These are phyloP conservation scores for Didymella sp. DNA, from an alignment of 2,329 filamentous ascomycete species.

Conservation along the genomic window DNA sequence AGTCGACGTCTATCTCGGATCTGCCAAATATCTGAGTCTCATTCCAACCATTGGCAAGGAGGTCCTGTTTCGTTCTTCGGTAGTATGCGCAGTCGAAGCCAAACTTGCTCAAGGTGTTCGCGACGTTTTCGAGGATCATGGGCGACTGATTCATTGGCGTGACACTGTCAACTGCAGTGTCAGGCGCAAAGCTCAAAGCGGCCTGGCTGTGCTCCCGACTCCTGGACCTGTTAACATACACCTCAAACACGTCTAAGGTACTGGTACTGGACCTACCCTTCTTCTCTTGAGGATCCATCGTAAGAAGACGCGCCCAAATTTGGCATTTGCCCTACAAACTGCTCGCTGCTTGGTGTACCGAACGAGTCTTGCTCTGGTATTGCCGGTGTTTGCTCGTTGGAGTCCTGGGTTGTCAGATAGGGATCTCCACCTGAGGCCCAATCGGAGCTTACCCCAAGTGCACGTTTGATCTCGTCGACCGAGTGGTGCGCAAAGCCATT, in stretches of 20 bases:
- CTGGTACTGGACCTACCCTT: slow-evolving; percentile 34
- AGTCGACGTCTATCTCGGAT: slow-evolving; percentile 46
- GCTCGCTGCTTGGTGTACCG: slow-evolving; percentile 38
- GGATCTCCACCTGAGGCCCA: not conserved
- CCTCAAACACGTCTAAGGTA: slow-evolving; percentile 5
- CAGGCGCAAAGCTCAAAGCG: slow-evolving; percentile 34
- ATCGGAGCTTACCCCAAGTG: slow-evolving; percentile 41
- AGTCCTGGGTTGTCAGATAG: slow-evolving; percentile 35
- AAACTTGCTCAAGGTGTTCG: slow-evolving; percentile 39
- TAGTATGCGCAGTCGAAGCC: slow-evolving; percentile 46
- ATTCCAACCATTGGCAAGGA: slow-evolving; percentile 44
- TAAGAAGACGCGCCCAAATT: slow-evolving; percentile 42
- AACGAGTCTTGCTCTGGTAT: slow-evolving; percentile 37
- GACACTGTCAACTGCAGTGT: slow-evolving; percentile 28
- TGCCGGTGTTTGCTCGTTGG: slow-evolving; percentile 28
- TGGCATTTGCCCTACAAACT: slow-evolving; percentile 30
- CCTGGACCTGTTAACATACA: slow-evolving; percentile 28
- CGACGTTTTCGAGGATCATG: slow-evolving; percentile 26
- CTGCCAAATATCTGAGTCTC: slow-evolving; percentile 44
- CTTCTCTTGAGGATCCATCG: slow-evolving; percentile 43
- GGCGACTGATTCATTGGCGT: slow-evolving; percentile 30
- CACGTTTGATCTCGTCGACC: slow-evolving; percentile 46
- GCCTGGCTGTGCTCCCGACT: slow-evolving; percentile 46
- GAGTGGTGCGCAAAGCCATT: slow-evolving; percentile 50
- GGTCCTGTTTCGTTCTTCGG: slow-evolving; percentile 41